These are phyloP conservation scores for Boletus patriciae DNA, from an alignment of 768 basidiomycete genomes.

Conservation along the genomic window DNA sequence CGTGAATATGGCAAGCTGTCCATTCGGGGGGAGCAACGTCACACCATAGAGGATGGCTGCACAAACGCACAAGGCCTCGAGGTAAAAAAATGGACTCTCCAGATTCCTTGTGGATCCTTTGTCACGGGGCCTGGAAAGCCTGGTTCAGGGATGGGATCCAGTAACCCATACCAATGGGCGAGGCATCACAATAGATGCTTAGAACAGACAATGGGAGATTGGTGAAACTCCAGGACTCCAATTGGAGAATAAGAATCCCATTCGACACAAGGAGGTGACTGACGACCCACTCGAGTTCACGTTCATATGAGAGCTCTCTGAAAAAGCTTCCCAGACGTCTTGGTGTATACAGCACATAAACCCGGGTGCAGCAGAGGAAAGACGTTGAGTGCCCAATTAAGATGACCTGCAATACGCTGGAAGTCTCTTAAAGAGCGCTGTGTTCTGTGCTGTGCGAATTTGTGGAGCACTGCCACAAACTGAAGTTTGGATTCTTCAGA, in stretches of 20 bases:
- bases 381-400: conserved; percentile 26
- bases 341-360: conserved; percentile 35
- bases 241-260: background rate
- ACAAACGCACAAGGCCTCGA: background rate
- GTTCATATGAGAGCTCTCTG: background rate
- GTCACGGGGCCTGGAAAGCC: background rate
- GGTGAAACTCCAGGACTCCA: background rate
- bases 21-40: no score
- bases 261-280: background rate
- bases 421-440: conserved; percentile 19
- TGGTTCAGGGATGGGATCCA: conserved; percentile 22
- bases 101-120: conserved; percentile 12
- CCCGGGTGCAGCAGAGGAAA: conserved; percentile 37
- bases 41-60: background rate
- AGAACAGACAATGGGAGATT: background rate
- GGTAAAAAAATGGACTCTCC: background rate
- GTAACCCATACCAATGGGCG: conserved; percentile 16
- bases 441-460: conserved; percentile 9
- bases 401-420: conserved; percentile 9
- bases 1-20: conserved; percentile 11
- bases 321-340: conserved; percentile 31
- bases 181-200: conserved; percentile 28
- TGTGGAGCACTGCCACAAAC: background rate
- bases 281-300: conserved; percentile 27
- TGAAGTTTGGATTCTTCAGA: conserved; percentile 5